These are phyloP conservation scores for Irpex rosettiformis DNA, from an alignment of 1,284 basidiomycete genomes.

Conservation along the genomic window DNA sequence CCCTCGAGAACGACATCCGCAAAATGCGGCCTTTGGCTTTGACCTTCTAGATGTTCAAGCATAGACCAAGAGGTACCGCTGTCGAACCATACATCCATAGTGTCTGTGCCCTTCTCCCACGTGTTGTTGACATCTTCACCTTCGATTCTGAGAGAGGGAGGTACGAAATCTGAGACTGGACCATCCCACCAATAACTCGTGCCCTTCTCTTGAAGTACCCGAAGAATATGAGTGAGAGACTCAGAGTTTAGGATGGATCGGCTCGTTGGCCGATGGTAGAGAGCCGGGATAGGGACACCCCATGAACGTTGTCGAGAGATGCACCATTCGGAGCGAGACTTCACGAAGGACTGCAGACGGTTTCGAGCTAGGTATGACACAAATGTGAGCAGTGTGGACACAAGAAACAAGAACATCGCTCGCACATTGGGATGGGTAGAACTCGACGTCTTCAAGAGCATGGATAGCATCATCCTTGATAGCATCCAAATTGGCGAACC, in stretches of 20 bases:
- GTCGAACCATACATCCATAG: conserved; percentile 99
- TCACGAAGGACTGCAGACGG: conserved; percentile 83
- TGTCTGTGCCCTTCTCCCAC: conserved; percentile 85
- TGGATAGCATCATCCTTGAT: conserved; percentile 78
- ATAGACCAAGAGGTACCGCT: conserved; percentile 95
- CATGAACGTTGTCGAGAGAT: conserved; percentile 97
- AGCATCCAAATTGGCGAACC: conserved; percentile 90
- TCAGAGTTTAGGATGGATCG: conserved; percentile 64
- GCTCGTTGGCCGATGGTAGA: conserved; percentile 70
- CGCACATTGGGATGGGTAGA: conserved; percentile 77
- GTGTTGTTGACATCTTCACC: conserved; percentile 38
- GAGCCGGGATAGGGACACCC: conserved; percentile 95
- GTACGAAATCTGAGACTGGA: conserved; percentile 79
- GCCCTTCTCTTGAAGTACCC: conserved; percentile 71
- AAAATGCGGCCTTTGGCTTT: conserved; percentile 23
- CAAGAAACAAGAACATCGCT: too few species aligned
- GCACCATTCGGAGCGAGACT: conserved; percentile 95
- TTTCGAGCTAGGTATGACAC: conserved; percentile 57
- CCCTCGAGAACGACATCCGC: conserved; percentile 96
- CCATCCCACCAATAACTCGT: conserved; percentile 92
- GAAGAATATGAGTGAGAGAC: conserved; percentile 78
- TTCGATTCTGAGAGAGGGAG: conserved; percentile 47
- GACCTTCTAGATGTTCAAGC: conserved; percentile 37
- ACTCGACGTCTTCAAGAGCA: conserved; percentile 73
- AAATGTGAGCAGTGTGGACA: conserved; percentile 8